Evolutionary conservation across 2,329 filamentous ascomycete genomes (phyloP).

Genomic region (Clathrospora elynae): DNA sequence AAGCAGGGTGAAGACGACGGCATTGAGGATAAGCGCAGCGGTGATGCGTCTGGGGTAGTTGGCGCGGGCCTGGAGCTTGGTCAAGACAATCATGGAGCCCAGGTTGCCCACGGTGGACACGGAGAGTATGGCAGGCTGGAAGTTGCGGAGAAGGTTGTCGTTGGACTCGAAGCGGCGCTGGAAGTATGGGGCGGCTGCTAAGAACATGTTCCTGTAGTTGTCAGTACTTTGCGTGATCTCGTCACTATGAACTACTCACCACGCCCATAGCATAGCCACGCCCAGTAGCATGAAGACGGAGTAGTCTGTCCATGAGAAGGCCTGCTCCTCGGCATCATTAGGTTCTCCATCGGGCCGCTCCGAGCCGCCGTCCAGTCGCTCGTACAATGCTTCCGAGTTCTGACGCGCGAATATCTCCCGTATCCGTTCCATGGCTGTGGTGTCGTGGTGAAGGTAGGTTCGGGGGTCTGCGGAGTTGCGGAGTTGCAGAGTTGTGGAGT

Average conservation of each 20-base stretch:
- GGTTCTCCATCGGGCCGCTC: conserved; percentile 42
- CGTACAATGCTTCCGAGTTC: conserved; percentile 40
- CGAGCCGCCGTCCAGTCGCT: conserved; percentile 47
- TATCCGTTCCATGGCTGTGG: conserved; percentile 43
- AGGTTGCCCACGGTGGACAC: conserved; percentile 87
- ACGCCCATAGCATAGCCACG: conserved; percentile 95
- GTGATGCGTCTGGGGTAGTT: conserved; percentile 89
- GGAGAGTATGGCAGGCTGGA: conserved; percentile 86
- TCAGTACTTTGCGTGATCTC: conserved; percentile 14
- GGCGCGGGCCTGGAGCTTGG: conserved; percentile 78
- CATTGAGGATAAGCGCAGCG: conserved; percentile 75
- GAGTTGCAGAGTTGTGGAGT: conserved; percentile 4
- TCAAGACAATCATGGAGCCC: conserved; percentile 73
- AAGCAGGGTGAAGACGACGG: conserved; percentile 75
- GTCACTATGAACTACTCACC: conserved; percentile 60
- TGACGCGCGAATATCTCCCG: conserved; percentile 38
- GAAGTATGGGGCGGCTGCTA: conserved; percentile 94
- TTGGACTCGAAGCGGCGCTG: conserved; percentile 75
- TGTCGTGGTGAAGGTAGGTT: conserved; percentile 8
- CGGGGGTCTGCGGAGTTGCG: conserved; percentile 9
- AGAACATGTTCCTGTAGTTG: conserved; percentile 88
- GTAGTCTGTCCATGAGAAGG: conserved; percentile 87
- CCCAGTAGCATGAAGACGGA: conserved; percentile 82
- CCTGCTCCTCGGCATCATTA: conserved; percentile 34
- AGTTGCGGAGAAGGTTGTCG: conserved; percentile 75